Base-by-base conservation (phyloP, 2,329 filamentous ascomycete species). In the Dactylellina leptospora region DNA sequence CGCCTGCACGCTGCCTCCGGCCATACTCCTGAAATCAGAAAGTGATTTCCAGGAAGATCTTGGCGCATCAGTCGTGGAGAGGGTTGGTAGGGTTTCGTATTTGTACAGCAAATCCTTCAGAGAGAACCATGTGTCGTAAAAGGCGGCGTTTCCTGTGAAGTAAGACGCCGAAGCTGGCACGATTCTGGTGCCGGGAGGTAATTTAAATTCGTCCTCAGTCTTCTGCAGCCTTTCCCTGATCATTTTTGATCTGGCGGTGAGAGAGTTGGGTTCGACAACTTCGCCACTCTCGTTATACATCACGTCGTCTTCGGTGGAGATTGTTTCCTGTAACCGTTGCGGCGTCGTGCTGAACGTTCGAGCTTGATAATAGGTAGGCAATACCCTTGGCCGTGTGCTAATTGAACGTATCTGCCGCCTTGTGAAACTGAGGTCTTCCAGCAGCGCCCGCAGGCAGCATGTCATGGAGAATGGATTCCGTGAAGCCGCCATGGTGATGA, bases 141-240 rank as follows among this genome's bases (percentile, higher is more conserved):
- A 97, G 60, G 85, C 84, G 1, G 93, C 90, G 73, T 89, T 89
- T 56, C 89, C 89, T 56, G 92, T 93, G 83, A 97, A 99, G 82
- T 99, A 99, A n/a, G 93, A 95, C 1, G 91, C 88, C 33, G 93
- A 96, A 23, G 85, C 85, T 18, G 95, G 95, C 33, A 97, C 83
- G 20, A 96, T 47, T 54, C 68, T 59, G 10, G 51, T 11, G 2
- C 48, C 30, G 8, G 38, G 36, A 23, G 68, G 68, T 33, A 72
- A 40, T 47, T 40, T 16, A 23, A 72, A 72, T 4, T 50, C 59
- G 4, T 59, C 61, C 36, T 58, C 28, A 16, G 22, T 4, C 10
- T 45, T 44, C 4, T 23, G 18, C 20, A 64, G 53, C 16, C 53
- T 56, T 2, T 36, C 44, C 47, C 53, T 54, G 13, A 72, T 20